phyloP scores from a whole-genome alignment of 2,329 filamentous ascomycete genomes.

The Akanthomyces uredinophilus region DNA sequence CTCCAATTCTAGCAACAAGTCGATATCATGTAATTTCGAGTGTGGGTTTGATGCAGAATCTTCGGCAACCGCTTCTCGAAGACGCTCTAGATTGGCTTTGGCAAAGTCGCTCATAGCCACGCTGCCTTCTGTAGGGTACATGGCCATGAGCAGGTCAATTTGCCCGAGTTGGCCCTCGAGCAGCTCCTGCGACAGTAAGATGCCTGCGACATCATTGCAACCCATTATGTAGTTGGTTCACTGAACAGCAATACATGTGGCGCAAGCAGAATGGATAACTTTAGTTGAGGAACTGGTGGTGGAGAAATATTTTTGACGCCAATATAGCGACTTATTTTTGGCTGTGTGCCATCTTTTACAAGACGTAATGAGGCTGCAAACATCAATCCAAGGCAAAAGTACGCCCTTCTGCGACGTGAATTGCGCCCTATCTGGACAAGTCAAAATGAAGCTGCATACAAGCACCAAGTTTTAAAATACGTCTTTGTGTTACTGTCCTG shows the following conservation, averaged over 20 bases:
- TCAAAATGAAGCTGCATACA: too few relatives aligned
- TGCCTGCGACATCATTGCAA: too few relatives aligned
- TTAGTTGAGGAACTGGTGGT: not conserved
- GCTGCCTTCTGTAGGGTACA: conserved; percentile 41
- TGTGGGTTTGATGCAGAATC: not conserved
- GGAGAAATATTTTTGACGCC: not conserved
- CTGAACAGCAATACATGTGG: not conserved
- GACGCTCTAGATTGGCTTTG: conserved; percentile 14
- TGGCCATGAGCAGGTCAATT: conserved; percentile 47
- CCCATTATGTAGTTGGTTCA: not conserved
- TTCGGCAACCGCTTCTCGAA: conserved; percentile 14
- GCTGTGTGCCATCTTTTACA: not conserved
- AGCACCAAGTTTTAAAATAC: too few relatives aligned
- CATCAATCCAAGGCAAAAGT: too few relatives aligned
- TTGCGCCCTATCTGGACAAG: too few relatives aligned
- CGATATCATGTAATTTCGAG: not conserved
- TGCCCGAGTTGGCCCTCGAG: conserved; percentile 44
- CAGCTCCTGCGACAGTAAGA: conserved; percentile 34
- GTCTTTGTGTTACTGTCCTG: too few relatives aligned
- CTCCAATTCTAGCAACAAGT: not conserved
- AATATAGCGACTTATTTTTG: not conserved
- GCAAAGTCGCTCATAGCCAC: conserved; percentile 25
- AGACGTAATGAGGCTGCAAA: not conserved
- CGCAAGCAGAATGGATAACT: not conserved
- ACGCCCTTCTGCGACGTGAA: too few relatives aligned